These are phyloP conservation scores for Mucor circinelloides DNA, from an alignment of 371 early-diverging fungal species.

Conservation along the genomic window DNA sequence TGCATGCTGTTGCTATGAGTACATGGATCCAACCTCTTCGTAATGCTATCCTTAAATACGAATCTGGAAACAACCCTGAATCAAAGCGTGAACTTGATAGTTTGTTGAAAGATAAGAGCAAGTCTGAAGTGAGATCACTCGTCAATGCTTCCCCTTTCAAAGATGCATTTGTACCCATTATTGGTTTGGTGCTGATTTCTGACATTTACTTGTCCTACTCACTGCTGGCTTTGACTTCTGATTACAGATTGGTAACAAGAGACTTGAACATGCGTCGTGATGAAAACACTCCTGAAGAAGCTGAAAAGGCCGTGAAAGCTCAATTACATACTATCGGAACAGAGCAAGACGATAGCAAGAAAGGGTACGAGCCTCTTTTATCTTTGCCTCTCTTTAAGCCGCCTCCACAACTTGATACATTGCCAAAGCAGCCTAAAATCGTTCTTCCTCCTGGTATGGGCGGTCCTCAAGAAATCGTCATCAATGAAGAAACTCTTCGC, in stretches of 20 bases:
- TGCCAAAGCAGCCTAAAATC: slow-evolving; percentile 34
- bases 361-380: slow-evolving; percentile 21
- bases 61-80: slow-evolving; percentile 7
- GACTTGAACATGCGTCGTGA: slow-evolving; percentile 30
- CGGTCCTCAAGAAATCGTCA: slow-evolving; percentile 42
- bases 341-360: not conserved
- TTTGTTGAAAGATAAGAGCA: slow-evolving; percentile 27
- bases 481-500: slow-evolving; percentile 43
- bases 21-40: slow-evolving; percentile 31
- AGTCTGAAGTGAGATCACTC: slow-evolving; percentile 16
- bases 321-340: slow-evolving; percentile 22
- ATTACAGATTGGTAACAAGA: slow-evolving; percentile 26
- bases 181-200: slow-evolving; percentile 33
- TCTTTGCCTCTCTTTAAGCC: slow-evolving; percentile 34
- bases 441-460: slow-evolving; percentile 33
- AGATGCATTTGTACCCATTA: slow-evolving; percentile 28
- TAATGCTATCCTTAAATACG: slow-evolving; percentile 8
- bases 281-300: not conserved
- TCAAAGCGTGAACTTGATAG: slow-evolving; percentile 6
- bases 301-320: slow-evolving; percentile 15
- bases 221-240: slow-evolving; percentile 27
- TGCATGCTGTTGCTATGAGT: slow-evolving; percentile 29
- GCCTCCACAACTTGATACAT: slow-evolving; percentile 23
- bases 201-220: slow-evolving; percentile 49
- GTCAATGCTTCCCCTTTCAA: slow-evolving; percentile 29